These are phyloP conservation scores for Scedosporium minutisporum DNA, from an alignment of 2,329 filamentous ascomycete genomes.

Conservation along the genomic window DNA sequence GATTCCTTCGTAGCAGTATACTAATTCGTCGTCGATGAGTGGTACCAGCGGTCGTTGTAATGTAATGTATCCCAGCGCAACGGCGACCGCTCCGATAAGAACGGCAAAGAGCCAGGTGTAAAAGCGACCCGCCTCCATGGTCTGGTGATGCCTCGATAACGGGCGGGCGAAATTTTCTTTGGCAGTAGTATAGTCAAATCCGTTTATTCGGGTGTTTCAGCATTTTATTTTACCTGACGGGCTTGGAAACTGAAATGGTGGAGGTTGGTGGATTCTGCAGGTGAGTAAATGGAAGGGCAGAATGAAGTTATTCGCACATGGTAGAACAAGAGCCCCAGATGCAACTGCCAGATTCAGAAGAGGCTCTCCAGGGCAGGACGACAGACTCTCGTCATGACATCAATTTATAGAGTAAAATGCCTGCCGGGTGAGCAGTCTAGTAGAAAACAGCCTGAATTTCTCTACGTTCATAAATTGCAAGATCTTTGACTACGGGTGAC, in stretches of 20 bases:
- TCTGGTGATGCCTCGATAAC: not conserved
- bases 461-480: no score
- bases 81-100: constrained; percentile 3
- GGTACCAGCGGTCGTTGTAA: constrained; percentile 1
- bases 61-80: not conserved
- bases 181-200: not conserved
- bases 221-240: not conserved
- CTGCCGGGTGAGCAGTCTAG: no score
- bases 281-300: not conserved
- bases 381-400: no score
- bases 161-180: not conserved
- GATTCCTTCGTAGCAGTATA: constrained; percentile 29
- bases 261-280: not conserved
- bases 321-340: not conserved
- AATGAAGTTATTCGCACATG: not conserved
- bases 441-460: no score
- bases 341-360: no score
- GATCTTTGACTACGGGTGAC: no score
- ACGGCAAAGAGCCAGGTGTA: not conserved
- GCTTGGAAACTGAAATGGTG: not conserved
- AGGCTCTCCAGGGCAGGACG: no score
- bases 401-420: no score
- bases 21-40: not conserved
- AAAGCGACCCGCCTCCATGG: not conserved
- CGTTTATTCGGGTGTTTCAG: not conserved